These are phyloP conservation scores for Teratosphaeria pseudoeucalypti DNA, from an alignment of 2,329 filamentous ascomycete species.

Conservation along the genomic window DNA sequence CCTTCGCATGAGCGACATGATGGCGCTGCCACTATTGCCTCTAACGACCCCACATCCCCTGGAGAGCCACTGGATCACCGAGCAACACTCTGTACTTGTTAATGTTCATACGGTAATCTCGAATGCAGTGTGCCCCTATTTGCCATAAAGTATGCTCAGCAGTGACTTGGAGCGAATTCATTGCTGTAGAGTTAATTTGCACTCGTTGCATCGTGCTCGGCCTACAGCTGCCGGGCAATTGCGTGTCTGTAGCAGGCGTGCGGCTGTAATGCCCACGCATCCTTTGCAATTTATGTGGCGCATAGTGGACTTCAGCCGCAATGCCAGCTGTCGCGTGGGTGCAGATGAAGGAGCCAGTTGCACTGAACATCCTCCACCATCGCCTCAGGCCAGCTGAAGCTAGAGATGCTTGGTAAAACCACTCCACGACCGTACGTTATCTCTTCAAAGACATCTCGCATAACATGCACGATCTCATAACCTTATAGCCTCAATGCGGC, in stretches of 20 bases:
- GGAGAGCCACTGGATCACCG: background rate
- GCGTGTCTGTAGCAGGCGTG: too few relatives aligned
- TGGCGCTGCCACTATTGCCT: background rate
- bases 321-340: background rate
- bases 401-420: background rate
- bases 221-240: background rate
- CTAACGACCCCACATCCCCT: background rate
- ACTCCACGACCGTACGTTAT: background rate
- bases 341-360: background rate
- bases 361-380: background rate
- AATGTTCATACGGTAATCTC: too few relatives aligned
- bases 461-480: background rate
- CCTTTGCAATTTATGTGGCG: too few relatives aligned
- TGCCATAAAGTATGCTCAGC: background rate
- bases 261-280: too few relatives aligned
- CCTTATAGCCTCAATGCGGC: background rate
- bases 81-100: background rate
- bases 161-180: background rate
- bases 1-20: background rate
- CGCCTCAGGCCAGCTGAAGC: background rate
- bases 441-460: background rate
- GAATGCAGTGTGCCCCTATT: too few relatives aligned
- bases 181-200: background rate
- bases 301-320: too few relatives aligned
- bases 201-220: background rate